phyloP scores from a whole-genome alignment of 805 yeast species.

The Candida michaelii region DNA sequence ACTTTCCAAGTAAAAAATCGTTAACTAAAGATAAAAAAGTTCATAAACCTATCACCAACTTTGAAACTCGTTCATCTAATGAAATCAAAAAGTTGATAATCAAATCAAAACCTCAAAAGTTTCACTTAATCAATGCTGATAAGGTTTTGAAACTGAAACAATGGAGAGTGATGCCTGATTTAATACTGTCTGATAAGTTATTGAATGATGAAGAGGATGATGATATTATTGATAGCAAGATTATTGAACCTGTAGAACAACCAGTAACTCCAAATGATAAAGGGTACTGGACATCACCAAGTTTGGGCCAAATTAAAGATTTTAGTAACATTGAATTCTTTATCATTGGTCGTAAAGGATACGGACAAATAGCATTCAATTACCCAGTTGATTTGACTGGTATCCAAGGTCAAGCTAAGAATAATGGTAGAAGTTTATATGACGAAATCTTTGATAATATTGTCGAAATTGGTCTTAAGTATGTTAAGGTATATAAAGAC shows the following conservation, averaged over 20 bases:
- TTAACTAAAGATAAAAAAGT: conserved; percentile 8
- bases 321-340: conserved; percentile 60
- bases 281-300: conserved; percentile 76
- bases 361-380: conserved; percentile 66
- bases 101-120: conserved; percentile 40
- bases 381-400: conserved; percentile 68
- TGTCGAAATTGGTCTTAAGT: conserved; percentile 44
- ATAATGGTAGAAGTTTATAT: conserved; percentile 36
- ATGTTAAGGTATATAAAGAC: conserved; percentile 64
- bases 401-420: conserved; percentile 41
- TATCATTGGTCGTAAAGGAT: conserved; percentile 64
- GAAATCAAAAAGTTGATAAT: conserved; percentile 33
- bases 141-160: conserved; percentile 37
- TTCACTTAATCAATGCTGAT: conserved; percentile 42
- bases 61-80: conserved; percentile 12
- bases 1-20: conserved; percentile 11
- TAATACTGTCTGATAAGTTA: conserved; percentile 12
- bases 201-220: conserved; percentile 13
- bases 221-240: conserved; percentile 9
- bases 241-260: conserved; percentile 6
- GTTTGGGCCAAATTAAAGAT: conserved; percentile 53
- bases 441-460: conserved; percentile 38
- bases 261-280: conserved; percentile 14
- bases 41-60: conserved; percentile 13
- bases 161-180: conserved; percentile 25